Base-by-base conservation (phyloP, 306 rosid species). In the Glycyrrhiza uralensis region DNA sequence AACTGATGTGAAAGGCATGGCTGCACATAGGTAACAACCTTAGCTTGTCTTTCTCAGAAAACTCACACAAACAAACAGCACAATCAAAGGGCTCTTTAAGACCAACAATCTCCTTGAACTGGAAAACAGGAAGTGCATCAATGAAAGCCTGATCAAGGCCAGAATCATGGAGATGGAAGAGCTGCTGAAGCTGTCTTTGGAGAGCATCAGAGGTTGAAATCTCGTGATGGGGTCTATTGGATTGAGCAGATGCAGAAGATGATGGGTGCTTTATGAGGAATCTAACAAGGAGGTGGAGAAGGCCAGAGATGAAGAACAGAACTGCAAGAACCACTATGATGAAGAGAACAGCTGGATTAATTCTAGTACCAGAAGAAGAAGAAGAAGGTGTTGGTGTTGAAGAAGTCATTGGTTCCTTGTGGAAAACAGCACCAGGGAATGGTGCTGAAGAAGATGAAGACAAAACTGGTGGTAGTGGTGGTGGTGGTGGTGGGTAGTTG, bases 41-140 rank as follows among this genome's bases (percentile, higher is more conserved):
- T 5, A 94, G 95, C 89, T 87, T 84, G 77, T 94, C 99, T 60
- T 89, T 87, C 18, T 86, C 92, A 33, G 96, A 76, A 60, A 91
- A 94, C 70, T 94, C 96, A 80, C 90, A 94, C 4, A 94, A 60
- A 70, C 99, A 94, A 82, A 94, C 99, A 46, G 99, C 92, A 76
- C 99, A 94, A 61, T 94, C 99, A 82, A 89, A 89, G 20, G 92
- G 96, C 74, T 94, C 97, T 41, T 91, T 94, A 51, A 81, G 79
- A 10, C 99, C 99, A 76, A 91, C 95, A 9, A 94, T 89, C 77
- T 94, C 99, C 44, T 80, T 88, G 73, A 89, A 94, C 72, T 86
- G 96, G 66, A 94, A 94, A 76, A 94, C 99, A 76, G 99, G 99
- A 57, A 94, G 94, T 3, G 99, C 99, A 47, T 94, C 99, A 52